A percentile compares a stretch with the other conserved stretches of the same genome.
These are phyloP conservation scores for Buddleja alternifolia DNA, from an alignment of 257 asterid species.

Conservation along the genomic window DNA sequence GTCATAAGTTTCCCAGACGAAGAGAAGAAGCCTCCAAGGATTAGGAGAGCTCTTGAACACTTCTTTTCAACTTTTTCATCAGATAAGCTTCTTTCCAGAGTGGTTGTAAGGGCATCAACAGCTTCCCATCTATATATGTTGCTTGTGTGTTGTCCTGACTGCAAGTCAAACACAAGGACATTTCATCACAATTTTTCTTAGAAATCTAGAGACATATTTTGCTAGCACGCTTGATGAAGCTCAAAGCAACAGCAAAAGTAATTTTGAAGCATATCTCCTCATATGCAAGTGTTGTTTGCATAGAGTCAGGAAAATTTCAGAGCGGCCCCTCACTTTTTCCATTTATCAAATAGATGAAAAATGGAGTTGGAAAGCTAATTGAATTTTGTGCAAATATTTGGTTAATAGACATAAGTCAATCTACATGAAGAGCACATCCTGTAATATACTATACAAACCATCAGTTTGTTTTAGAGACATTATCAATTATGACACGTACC, in stretches of 20 bases:
- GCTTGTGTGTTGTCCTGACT: constrained; percentile 48
- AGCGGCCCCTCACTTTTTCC: too few relatives aligned
- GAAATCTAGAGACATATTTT: neutral
- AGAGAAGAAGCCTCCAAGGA: constrained; percentile 78
- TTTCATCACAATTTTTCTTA: neutral
- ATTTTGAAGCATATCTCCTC: neutral
- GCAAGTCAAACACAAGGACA: constrained; percentile 34
- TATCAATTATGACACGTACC: constrained; percentile 41
- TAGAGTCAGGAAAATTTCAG: too few relatives aligned
- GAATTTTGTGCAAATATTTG: too few relatives aligned
- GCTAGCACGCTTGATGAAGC: neutral
- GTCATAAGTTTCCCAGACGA: constrained; percentile 81
- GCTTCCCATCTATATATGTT: constrained; percentile 56
- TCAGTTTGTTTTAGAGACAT: neutral
- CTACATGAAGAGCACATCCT: neutral
- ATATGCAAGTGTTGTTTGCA: too few relatives aligned
- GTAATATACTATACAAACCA: too few relatives aligned
- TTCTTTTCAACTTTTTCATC: constrained; percentile 47
- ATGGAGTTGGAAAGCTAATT: too few relatives aligned
- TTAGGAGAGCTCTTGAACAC: constrained; percentile 71
- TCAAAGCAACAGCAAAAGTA: neutral
- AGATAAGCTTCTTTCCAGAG: constrained; percentile 57
- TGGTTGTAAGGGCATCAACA: constrained; percentile 57
- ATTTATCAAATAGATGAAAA: too few relatives aligned
- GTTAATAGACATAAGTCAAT: too few relatives aligned